These are phyloP conservation scores for Candida anutae DNA, from an alignment of 1,139 yeast genomes.

Conservation along the genomic window DNA sequence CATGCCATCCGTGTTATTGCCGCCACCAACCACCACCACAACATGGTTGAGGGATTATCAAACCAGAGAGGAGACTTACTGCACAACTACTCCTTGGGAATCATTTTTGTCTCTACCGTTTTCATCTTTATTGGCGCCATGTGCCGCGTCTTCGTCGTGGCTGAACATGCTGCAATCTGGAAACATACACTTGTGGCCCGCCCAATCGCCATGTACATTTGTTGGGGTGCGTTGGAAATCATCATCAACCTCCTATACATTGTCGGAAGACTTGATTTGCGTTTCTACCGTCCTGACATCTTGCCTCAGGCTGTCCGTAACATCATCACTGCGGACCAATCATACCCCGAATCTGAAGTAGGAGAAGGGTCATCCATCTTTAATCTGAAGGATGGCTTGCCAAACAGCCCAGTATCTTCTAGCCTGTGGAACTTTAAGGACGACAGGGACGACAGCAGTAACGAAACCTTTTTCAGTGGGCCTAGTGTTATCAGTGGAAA, in stretches of 20 bases:
- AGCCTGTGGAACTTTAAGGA: slow-evolving; percentile 12
- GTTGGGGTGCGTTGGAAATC: slow-evolving; percentile 61
- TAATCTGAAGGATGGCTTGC: slow-evolving; percentile 1
- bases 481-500: slow-evolving; percentile 1
- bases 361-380: too few relatives aligned
- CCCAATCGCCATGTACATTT: slow-evolving; percentile 57
- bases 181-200: slow-evolving; percentile 10
- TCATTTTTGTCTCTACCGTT: slow-evolving; percentile 45
- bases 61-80: slow-evolving; percentile 39
- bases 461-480: background rate
- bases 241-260: slow-evolving; percentile 48
- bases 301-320: slow-evolving; percentile 33
- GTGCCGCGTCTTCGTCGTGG: slow-evolving; percentile 51
- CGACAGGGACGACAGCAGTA: slow-evolving; percentile 6
- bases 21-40: slow-evolving; percentile 37
- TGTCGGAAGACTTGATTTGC: slow-evolving; percentile 58
- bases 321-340: slow-evolving; percentile 39
- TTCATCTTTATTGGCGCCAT: slow-evolving; percentile 50
- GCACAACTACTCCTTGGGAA: slow-evolving; percentile 40
- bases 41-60: slow-evolving; percentile 36
- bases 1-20: slow-evolving; percentile 46
- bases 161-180: slow-evolving; percentile 19
- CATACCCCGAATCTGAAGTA: slow-evolving; percentile 19
- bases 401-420: too few relatives aligned
- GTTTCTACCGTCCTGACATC: slow-evolving; percentile 72